Conservation (phyloP, 2,329 filamentous ascomycete species). For the Penicillium fuscoglaucum region DNA sequence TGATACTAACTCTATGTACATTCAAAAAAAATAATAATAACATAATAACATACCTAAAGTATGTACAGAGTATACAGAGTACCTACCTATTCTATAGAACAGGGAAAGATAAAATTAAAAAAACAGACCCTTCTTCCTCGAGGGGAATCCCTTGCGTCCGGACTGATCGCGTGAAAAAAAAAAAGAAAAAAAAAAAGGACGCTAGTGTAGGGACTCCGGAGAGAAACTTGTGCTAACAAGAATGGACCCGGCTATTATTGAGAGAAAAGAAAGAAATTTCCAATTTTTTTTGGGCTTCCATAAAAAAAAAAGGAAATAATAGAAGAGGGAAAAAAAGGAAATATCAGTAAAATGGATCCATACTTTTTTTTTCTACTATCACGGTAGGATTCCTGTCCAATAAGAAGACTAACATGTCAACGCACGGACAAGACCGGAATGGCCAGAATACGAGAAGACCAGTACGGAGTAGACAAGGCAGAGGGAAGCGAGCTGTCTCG, state of each 20-base stretch:
- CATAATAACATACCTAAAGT: neutral
- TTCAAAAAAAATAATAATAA: too few species aligned
- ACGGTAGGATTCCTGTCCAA: constrained; percentile 20
- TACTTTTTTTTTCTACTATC: constrained; percentile 1
- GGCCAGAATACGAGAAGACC: constrained; percentile 24
- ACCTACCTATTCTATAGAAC: neutral
- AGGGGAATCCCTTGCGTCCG: constrained; percentile 6
- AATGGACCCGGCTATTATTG: constrained; percentile 11
- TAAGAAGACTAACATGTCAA: constrained; percentile 1
- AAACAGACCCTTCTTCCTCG: constrained; percentile 7
- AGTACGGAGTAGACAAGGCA: constrained; percentile 10
- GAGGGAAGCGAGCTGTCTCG: constrained; percentile 22
- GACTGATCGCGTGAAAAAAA: constrained; percentile 9
- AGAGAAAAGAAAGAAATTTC: neutral
- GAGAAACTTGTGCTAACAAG: constrained; percentile 10
- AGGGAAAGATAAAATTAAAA: neutral
- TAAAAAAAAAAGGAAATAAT: too few species aligned
- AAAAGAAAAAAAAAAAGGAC: neutral
- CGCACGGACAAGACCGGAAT: constrained; percentile 26
- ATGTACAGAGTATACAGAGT: neutral
- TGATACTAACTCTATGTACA: neutral
- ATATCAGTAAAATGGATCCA: constrained; percentile 1
- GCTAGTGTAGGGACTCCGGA: constrained; percentile 14
- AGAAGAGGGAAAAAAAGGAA: neutral
- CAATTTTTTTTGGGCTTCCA: neutral